Conservation (phyloP, 2,329 filamentous ascomycete species). For the Sphaceloma murrayae region DNA sequence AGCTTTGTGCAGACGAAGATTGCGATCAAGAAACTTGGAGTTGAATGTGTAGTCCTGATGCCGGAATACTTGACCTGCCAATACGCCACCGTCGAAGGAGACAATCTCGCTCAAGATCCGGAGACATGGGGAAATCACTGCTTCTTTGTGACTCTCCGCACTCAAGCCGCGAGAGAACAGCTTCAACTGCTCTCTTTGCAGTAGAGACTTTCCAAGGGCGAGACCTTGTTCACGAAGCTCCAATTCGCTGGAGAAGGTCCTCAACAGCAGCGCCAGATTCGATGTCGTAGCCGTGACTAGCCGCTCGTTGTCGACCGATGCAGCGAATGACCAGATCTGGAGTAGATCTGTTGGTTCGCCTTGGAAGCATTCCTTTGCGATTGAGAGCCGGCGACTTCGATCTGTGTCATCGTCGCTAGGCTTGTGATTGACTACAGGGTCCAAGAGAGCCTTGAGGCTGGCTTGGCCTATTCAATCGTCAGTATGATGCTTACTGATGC, state of each 20-base stretch:
- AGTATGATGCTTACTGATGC: not conserved
- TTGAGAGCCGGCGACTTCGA: conserved; percentile 41
- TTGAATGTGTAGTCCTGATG: conserved; percentile 66
- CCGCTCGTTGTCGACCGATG: conserved; percentile 67
- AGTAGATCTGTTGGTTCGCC: conserved; percentile 69
- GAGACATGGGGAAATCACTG: conserved; percentile 79
- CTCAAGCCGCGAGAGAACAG: conserved; percentile 70
- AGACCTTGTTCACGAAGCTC: conserved; percentile 67
- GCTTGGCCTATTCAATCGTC: not conserved
- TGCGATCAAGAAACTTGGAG: conserved; percentile 62
- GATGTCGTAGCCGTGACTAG: conserved; percentile 73
- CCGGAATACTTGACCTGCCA: conserved; percentile 64
- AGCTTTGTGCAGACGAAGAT: conserved; percentile 59
- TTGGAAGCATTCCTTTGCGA: conserved; percentile 62
- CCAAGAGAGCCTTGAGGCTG: conserved; percentile 64
- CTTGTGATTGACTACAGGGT: conserved; percentile 48
- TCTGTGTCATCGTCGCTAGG: conserved; percentile 40
- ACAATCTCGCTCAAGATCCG: conserved; percentile 79
- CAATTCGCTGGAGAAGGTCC: conserved; percentile 62
- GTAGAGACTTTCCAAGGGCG: conserved; percentile 67
- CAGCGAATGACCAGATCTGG: conserved; percentile 79
- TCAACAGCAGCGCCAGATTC: conserved; percentile 70
- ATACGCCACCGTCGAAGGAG: conserved; percentile 71
- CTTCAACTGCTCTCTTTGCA: conserved; percentile 73
- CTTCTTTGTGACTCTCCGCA: conserved; percentile 72